Evolutionary conservation across 2,329 filamentous ascomycete genomes (phyloP).

Genomic region (Lizonia empirigonia): DNA sequence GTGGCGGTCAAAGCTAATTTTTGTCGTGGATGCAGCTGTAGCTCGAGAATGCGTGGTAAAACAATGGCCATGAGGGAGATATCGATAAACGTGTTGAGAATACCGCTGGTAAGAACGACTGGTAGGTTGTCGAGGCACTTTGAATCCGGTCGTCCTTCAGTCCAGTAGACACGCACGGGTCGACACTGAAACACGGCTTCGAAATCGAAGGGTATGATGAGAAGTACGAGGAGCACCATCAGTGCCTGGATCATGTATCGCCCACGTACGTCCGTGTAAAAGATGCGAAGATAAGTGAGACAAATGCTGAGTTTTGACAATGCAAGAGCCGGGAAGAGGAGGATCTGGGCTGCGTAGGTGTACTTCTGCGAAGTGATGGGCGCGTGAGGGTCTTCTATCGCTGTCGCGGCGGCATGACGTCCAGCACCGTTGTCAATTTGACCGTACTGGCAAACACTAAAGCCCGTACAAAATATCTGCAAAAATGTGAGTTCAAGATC

Average conservation of each 20-base stretch:
- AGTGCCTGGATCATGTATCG: conserved; percentile 23
- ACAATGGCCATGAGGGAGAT: conserved; percentile 29
- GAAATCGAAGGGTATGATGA: conserved; percentile 21
- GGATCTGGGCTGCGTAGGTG: conserved; percentile 25
- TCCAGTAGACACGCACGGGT: conserved; percentile 29
- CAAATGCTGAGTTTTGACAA: conserved; percentile 33
- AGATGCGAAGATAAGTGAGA: conserved; percentile 30
- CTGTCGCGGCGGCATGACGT: conserved; percentile 18
- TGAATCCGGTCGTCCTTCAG: conserved; percentile 19
- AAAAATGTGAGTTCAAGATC: background rate
- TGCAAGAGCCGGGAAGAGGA: conserved; percentile 23
- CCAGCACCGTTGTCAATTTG: conserved; percentile 26
- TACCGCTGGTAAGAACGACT: conserved; percentile 20
- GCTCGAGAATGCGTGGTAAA: conserved; percentile 22
- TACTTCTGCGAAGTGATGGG: conserved; percentile 23
- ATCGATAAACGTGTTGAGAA: conserved; percentile 24
- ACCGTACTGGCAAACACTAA: conserved; percentile 29
- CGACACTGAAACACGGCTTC: conserved; percentile 25
- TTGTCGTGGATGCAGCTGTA: conserved; percentile 26
- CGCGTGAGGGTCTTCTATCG: conserved; percentile 3
- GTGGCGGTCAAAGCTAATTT: conserved; percentile 23
- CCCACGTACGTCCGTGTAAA: conserved; percentile 22
- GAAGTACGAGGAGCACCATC: conserved; percentile 17
- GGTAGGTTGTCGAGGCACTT: conserved; percentile 25
- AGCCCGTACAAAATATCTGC: conserved; percentile 25